Evolutionary conservation across 2,329 filamentous ascomycete species (phyloP).

Genomic region (Colletotrichum sp.): DNA sequence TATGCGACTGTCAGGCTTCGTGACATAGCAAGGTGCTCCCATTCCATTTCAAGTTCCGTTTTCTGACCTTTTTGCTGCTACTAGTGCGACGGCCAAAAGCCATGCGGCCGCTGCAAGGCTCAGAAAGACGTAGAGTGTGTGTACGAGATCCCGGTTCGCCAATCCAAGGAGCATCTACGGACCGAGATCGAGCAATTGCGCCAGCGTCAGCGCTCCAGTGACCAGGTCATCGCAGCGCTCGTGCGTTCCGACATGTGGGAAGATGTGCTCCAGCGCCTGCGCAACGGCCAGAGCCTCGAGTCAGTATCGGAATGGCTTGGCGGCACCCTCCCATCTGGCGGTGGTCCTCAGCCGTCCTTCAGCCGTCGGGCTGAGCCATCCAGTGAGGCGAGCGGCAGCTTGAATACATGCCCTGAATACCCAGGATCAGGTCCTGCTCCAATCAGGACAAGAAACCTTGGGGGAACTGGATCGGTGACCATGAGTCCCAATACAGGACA

Average conservation of each 20-base stretch:
- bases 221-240: conserved; percentile 61
- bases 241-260: conserved; percentile 54
- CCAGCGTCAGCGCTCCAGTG: conserved; percentile 56
- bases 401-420: conserved; percentile 25
- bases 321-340: conserved; percentile 31
- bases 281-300: conserved; percentile 58
- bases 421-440: conserved; percentile 26
- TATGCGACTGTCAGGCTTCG: conserved; percentile 28
- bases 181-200: conserved; percentile 63
- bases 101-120: conserved; percentile 58
- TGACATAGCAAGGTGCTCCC: background rate
- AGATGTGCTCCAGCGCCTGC: conserved; percentile 57
- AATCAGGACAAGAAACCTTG: conserved; percentile 12
- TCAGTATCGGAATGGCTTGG: conserved; percentile 60
- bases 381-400: conserved; percentile 21
- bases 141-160: conserved; percentile 66
- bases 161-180: conserved; percentile 66
- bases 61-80: background rate
- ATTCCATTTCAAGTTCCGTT: background rate
- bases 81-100: conserved; percentile 63
- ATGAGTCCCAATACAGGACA: conserved; percentile 34
- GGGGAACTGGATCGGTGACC: conserved; percentile 7
- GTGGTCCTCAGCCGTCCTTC: conserved; percentile 32
- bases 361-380: conserved; percentile 27
- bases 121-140: conserved; percentile 62